Evolutionary conservation across 179 eudicot species (phyloP).

Genomic region (Drosera spatulata): DNA sequence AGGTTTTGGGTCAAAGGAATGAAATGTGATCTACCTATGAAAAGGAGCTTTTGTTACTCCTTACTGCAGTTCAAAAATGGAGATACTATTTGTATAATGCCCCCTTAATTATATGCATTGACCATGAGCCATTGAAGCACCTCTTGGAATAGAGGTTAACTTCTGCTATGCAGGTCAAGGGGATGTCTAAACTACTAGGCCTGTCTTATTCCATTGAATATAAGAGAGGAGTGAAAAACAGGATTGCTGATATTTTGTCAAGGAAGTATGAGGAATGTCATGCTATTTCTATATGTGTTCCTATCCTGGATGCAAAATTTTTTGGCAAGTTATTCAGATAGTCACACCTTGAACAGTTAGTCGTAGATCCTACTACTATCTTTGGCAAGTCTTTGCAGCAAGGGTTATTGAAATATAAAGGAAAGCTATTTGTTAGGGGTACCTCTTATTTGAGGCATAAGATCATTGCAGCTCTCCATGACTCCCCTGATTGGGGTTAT

Average conservation of each 20-base stretch:
- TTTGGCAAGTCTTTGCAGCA: no score
- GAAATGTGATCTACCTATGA: no score
- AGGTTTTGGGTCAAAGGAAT: background rate
- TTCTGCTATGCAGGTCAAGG: background rate
- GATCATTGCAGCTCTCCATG: no score
- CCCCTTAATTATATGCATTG: background rate
- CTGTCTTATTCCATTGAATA: background rate
- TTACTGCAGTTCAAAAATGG: background rate
- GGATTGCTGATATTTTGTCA: background rate
- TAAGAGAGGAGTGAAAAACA: background rate
- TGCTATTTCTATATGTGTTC: no score
- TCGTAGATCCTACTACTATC: no score
- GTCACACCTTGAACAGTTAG: no score
- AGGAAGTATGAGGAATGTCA: background rate
- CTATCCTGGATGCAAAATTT: no score
- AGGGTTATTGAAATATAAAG: no score
- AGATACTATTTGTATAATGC: background rate
- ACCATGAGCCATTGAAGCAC: background rate
- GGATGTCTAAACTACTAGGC: background rate
- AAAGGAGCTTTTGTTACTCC: background rate
- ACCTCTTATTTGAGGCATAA: background rate
- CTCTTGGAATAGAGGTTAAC: background rate
- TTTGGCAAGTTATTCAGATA: no score
- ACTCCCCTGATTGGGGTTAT: no score
- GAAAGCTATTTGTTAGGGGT: no score